Evolutionary conservation across 768 basidiomycete species (phyloP).

Genomic region (Hygrocybe coccinea): DNA sequence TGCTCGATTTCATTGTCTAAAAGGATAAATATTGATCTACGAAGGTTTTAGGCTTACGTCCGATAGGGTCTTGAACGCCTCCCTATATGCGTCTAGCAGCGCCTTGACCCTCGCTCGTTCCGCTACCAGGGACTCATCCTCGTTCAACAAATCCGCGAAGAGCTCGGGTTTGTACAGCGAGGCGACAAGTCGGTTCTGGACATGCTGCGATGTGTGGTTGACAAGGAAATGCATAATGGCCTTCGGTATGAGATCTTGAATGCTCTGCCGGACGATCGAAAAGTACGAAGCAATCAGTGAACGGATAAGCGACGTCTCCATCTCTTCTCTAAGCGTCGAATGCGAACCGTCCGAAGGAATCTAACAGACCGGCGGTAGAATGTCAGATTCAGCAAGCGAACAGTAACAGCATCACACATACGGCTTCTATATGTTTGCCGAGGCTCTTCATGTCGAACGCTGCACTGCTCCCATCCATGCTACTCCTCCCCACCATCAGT

Average conservation of each 20-base stretch:
- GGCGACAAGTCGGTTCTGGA: constrained; percentile 95
- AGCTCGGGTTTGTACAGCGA: constrained; percentile 91
- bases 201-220: constrained; percentile 92
- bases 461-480: constrained; percentile 70
- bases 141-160: constrained; percentile 85
- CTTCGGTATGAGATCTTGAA: constrained; percentile 95
- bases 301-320: constrained; percentile 94
- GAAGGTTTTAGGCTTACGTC: constrained; percentile 74
- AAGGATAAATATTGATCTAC: constrained; percentile 21
- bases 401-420: constrained; percentile 41
- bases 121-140: constrained; percentile 92
- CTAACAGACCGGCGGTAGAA: constrained; percentile 27
- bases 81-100: constrained; percentile 92
- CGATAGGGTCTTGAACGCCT: constrained; percentile 81
- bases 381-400: constrained; percentile 3
- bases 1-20: background rate
- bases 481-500: constrained; percentile 60
- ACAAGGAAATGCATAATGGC: constrained; percentile 98
- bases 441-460: constrained; percentile 99
- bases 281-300: constrained; percentile 96
- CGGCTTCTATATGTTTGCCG: constrained; percentile 95
- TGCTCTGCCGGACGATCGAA: constrained; percentile 90
- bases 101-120: constrained; percentile 93
- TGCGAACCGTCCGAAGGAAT: constrained; percentile 56
- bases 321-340: constrained; percentile 81